Percentiles rank a stretch among this genome's conserved stretches.
These are phyloP conservation scores for Cryptococcus amylolentus DNA, from an alignment of 1,284 basidiomycete species.

Conservation along the genomic window DNA sequence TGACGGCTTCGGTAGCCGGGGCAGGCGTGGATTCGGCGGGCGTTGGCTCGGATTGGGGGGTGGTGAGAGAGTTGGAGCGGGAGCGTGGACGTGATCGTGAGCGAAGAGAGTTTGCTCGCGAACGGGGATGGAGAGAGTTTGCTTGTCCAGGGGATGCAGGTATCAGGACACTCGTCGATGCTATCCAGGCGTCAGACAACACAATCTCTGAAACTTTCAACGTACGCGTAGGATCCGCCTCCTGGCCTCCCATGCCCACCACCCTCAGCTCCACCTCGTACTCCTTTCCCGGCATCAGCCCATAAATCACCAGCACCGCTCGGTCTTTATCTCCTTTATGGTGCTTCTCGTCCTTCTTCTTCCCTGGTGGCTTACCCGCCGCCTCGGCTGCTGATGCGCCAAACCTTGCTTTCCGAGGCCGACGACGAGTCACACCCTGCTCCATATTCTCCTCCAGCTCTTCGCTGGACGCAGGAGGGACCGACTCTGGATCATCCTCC, in stretches of 20 bases:
- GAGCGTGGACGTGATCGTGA: slow-evolving; percentile 44
- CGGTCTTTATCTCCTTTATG: slow-evolving; percentile 35
- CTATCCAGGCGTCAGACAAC: neutral
- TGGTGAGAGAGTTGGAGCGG: slow-evolving; percentile 44
- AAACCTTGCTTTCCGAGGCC: slow-evolving; percentile 30
- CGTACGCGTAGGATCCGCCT: slow-evolving; percentile 6
- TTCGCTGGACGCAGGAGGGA: slow-evolving; percentile 2
- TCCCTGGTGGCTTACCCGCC: neutral
- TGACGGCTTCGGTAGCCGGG: slow-evolving; percentile 15
- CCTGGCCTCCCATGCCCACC: slow-evolving; percentile 35
- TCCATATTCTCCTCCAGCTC: slow-evolving; percentile 20
- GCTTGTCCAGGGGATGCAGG: slow-evolving; percentile 32
- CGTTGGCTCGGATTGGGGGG: slow-evolving; percentile 4
- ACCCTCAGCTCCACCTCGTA: slow-evolving; percentile 50
- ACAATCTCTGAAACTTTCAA: neutral
- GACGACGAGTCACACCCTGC: slow-evolving; percentile 19
- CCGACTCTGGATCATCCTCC: slow-evolving; percentile 21
- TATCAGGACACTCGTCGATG: slow-evolving; percentile 40
- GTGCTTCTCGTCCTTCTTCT: slow-evolving; percentile 11
- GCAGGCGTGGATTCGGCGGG: slow-evolving; percentile 4
- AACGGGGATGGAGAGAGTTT: slow-evolving; percentile 32
- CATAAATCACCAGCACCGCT: slow-evolving; percentile 48
- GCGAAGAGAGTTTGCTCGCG: slow-evolving; percentile 46
- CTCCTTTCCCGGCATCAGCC: slow-evolving; percentile 45
- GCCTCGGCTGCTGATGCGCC: slow-evolving; percentile 20